These are phyloP conservation scores for Lipomyces spencermartinsiae DNA, from an alignment of 805 yeast species.

Conservation along the genomic window DNA sequence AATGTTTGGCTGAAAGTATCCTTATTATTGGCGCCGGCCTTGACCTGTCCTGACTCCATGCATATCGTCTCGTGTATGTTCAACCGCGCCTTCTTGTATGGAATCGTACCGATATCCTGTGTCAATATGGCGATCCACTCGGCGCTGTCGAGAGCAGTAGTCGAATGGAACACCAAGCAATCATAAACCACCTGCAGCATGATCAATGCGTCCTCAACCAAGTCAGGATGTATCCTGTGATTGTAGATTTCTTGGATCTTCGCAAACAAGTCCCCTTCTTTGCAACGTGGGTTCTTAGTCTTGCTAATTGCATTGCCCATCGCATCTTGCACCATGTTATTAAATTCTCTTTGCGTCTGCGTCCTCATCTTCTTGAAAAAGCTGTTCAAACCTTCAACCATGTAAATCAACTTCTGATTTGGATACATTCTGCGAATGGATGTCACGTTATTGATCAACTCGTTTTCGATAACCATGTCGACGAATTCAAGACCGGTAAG, in stretches of 20 bases:
- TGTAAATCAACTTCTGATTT: conserved; percentile 18
- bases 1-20: conserved; percentile 29
- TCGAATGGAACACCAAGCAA: conserved; percentile 28
- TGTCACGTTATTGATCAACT: conserved; percentile 8
- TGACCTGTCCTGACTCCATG: conserved; percentile 35
- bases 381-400: conserved; percentile 34
- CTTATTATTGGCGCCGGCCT: conserved; percentile 20
- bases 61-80: conserved; percentile 29
- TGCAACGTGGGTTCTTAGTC: conserved; percentile 2
- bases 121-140: conserved; percentile 37
- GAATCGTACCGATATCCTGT: conserved; percentile 35
- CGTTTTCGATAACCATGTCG: conserved; percentile 22
- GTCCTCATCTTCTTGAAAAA: conserved; percentile 15
- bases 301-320: conserved; percentile 1
- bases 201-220: conserved; percentile 29
- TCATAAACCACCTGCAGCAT: conserved; percentile 27
- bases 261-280: conserved; percentile 11
- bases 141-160: conserved; percentile 29
- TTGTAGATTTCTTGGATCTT: conserved; percentile 9
- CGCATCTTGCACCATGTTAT: conserved; percentile 26
- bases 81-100: conserved; percentile 27
- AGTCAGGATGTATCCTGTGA: conserved; percentile 17
- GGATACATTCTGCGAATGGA: conserved; percentile 17
- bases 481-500: conserved; percentile 29
- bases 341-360: conserved; percentile 26